A percentile compares a stretch with the other conserved stretches of the same genome.
Evolutionary conservation across 2,329 filamentous ascomycete genomes (phyloP).

Genomic region (Neofusicoccum sp.): DNA sequence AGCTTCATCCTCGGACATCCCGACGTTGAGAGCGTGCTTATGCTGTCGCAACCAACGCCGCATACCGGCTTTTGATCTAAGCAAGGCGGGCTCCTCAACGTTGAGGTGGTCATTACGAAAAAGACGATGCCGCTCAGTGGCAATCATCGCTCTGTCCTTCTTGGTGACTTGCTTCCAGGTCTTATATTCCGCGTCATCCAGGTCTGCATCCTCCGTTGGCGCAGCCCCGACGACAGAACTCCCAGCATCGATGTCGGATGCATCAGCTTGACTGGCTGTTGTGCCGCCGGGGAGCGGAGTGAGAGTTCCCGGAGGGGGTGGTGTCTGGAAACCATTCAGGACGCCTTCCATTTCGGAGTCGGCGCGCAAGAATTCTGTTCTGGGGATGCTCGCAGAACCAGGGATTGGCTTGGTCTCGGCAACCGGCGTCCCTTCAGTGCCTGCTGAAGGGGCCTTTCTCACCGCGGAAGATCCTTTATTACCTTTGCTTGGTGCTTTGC

Average conservation of each 20-base stretch:
- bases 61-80: constrained; percentile 86
- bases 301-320: constrained; percentile 71
- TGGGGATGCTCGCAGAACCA: constrained; percentile 48
- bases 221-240: constrained; percentile 64
- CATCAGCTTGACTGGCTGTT: constrained; percentile 70
- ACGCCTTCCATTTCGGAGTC: constrained; percentile 76
- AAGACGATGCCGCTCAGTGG: constrained; percentile 80
- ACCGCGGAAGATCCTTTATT: constrained; percentile 63
- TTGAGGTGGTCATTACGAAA: constrained; percentile 86
- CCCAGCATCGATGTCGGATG: constrained; percentile 74
- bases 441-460: constrained; percentile 69
- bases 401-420: constrained; percentile 72
- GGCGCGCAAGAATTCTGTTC: constrained; percentile 54
- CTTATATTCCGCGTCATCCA: constrained; percentile 89
- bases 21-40: constrained; percentile 57
- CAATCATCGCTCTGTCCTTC: constrained; percentile 82
- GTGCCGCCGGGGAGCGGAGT: constrained; percentile 74
- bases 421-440: constrained; percentile 75
- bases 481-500: constrained; percentile 78
- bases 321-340: constrained; percentile 80
- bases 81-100: constrained; percentile 78
- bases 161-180: constrained; percentile 99
- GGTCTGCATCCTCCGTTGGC: constrained; percentile 72
- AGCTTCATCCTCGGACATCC: constrained; percentile 47
- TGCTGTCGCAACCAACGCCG: constrained; percentile 79